Conservation (phyloP, 179 eudicot species). For the Amaranthus tricolor region DNA sequence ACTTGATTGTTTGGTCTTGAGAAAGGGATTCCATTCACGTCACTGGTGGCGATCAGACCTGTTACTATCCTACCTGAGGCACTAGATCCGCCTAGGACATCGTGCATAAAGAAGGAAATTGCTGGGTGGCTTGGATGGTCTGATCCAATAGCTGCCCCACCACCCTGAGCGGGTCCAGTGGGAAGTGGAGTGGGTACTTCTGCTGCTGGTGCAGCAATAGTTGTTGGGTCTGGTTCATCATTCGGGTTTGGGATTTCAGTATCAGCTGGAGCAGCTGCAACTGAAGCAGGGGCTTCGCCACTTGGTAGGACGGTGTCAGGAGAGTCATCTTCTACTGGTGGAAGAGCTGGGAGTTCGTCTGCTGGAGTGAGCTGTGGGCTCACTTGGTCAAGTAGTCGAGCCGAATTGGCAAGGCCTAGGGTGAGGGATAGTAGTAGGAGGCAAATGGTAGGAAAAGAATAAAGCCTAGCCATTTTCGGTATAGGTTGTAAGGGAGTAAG, state of each 20-base stretch:
- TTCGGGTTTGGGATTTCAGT: not conserved
- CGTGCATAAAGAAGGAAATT: slow-evolving; percentile 45
- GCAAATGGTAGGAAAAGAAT: slow-evolving; percentile 27
- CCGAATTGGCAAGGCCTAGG: slow-evolving; percentile 22
- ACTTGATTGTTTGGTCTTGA: slow-evolving; percentile 46
- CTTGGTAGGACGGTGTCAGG: slow-evolving; percentile 36
- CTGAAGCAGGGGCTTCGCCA: slow-evolving; percentile 37
- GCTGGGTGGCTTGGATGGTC: slow-evolving; percentile 27
- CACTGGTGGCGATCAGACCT: slow-evolving; percentile 38
- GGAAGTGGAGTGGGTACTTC: not conserved
- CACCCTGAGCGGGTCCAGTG: slow-evolving; percentile 10
- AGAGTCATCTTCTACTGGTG: slow-evolving; percentile 20
- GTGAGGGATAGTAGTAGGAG: slow-evolving; percentile 26
- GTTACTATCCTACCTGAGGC: slow-evolving; percentile 49
- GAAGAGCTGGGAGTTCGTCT: slow-evolving; percentile 27
- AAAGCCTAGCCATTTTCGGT: slow-evolving; percentile 24
- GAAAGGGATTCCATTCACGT: slow-evolving; percentile 41
- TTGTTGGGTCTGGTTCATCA: not conserved
- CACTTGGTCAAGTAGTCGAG: slow-evolving; percentile 33
- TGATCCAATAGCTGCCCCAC: slow-evolving; percentile 17
- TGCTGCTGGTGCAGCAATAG: too few relatives aligned
- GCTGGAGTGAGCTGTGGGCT: slow-evolving; percentile 31
- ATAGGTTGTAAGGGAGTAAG: too few relatives aligned
- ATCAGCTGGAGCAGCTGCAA: too few relatives aligned
- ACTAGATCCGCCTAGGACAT: slow-evolving; percentile 44